phyloP scores from a whole-genome alignment of 2,329 filamentous ascomycete genomes.

The Botryosphaeria dothidea region DNA sequence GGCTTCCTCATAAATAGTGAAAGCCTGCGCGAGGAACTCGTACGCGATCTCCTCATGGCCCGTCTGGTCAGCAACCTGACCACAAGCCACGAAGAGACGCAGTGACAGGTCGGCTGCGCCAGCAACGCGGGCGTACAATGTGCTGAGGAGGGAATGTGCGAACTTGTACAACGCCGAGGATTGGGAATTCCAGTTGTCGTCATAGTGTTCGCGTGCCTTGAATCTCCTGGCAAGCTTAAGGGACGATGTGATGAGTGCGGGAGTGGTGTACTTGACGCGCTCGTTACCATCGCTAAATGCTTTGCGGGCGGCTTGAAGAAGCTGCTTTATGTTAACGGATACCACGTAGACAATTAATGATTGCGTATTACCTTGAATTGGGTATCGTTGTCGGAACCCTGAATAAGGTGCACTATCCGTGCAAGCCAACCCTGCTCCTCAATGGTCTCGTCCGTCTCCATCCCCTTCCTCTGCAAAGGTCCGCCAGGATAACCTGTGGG shows the following conservation, averaged over 20 bases:
- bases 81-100: slow-evolving; percentile 86
- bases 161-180: slow-evolving; percentile 91
- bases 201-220: slow-evolving; percentile 87
- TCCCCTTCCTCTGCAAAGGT: slow-evolving; percentile 68
- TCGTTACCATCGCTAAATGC: slow-evolving; percentile 91
- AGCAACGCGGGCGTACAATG: slow-evolving; percentile 83
- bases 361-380: slow-evolving; percentile 70
- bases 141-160: slow-evolving; percentile 83
- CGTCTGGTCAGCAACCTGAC: slow-evolving; percentile 87
- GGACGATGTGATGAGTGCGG: slow-evolving; percentile 84
- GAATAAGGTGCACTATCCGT: slow-evolving; percentile 83
- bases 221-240: slow-evolving; percentile 86
- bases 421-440: slow-evolving; percentile 98
- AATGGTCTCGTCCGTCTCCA: slow-evolving; percentile 94
- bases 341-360: background rate
- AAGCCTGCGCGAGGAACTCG: slow-evolving; percentile 97
- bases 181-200: slow-evolving; percentile 71
- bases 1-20: slow-evolving; percentile 95
- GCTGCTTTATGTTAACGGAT: slow-evolving; percentile 32
- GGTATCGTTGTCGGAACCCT: slow-evolving; percentile 82
- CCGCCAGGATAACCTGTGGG: slow-evolving; percentile 82
- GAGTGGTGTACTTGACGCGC: slow-evolving; percentile 92
- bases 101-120: slow-evolving; percentile 85
- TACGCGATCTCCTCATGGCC: slow-evolving; percentile 96
- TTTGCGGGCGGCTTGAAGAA: slow-evolving; percentile 84